Conservation (phyloP, 768 basidiomycete genomes). For the Suillus spraguei region DNA sequence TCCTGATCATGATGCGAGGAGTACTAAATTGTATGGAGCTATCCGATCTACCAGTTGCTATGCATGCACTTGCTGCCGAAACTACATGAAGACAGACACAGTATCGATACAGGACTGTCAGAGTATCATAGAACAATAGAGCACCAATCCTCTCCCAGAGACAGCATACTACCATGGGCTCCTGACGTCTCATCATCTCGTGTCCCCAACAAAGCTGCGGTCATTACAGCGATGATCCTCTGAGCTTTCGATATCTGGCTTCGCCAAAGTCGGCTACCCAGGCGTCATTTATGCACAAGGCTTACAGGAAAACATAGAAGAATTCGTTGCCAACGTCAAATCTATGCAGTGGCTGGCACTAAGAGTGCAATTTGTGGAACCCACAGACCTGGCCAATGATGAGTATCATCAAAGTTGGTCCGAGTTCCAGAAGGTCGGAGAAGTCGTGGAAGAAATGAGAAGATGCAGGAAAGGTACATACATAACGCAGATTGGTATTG, state of each 20-base stretch:
- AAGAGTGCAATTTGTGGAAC: slow-evolving; percentile 62
- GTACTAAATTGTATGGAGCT: slow-evolving; percentile 39
- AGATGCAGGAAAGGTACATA: slow-evolving; percentile 53
- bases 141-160: neutral
- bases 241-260: slow-evolving; percentile 57
- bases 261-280: slow-evolving; percentile 76
- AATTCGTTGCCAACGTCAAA: slow-evolving; percentile 68
- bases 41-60: slow-evolving; percentile 61
- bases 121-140: neutral
- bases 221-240: slow-evolving; percentile 58
- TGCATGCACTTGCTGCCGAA: slow-evolving; percentile 58
- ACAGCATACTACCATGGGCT: slow-evolving; percentile 53
- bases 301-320: slow-evolving; percentile 49
- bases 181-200: slow-evolving; percentile 72
- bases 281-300: slow-evolving; percentile 76
- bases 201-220: slow-evolving; percentile 63
- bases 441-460: slow-evolving; percentile 70
- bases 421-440: slow-evolving; percentile 70
- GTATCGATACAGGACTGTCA: slow-evolving; percentile 1
- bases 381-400: slow-evolving; percentile 26
- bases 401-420: slow-evolving; percentile 41
- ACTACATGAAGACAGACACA: slow-evolving; percentile 43
- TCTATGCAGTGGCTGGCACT: slow-evolving; percentile 81
- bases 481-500: slow-evolving; percentile 68
- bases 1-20: neutral